Evolutionary conservation across 2,329 filamentous ascomycete species (phyloP).

Genomic region (Verticillium nubilum): DNA sequence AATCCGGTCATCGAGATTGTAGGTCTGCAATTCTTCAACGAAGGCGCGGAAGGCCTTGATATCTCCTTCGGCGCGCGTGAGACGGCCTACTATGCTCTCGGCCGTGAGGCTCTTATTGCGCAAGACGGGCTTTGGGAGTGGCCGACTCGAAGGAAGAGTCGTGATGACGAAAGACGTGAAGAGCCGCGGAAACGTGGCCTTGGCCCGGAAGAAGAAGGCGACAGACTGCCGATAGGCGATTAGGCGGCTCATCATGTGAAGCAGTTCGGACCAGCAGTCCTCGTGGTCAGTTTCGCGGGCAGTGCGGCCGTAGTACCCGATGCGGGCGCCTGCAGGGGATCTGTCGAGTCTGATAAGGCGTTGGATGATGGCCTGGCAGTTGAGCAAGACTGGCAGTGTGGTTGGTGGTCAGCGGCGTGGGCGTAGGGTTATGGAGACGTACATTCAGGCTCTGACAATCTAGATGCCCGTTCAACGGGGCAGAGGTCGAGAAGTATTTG

Average conservation of each 20-base stretch:
- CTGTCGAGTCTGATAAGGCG: background rate
- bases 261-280: background rate
- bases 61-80: background rate
- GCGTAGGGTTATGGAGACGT: background rate
- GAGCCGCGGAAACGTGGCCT: constrained; percentile 18
- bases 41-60: constrained; percentile 4
- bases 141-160: constrained; percentile 17
- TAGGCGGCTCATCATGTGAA: background rate
- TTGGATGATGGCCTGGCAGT: background rate
- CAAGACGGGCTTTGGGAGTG: constrained; percentile 9
- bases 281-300: background rate
- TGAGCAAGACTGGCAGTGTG: background rate
- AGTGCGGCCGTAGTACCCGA: background rate
- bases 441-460: background rate
- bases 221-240: background rate
- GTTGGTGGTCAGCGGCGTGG: background rate
- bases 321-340: background rate
- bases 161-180: constrained; percentile 23
- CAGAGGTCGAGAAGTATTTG: too few relatives aligned
- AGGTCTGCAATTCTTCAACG: constrained; percentile 16
- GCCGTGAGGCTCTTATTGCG: constrained; percentile 11
- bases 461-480: too few relatives aligned
- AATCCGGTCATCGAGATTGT: constrained; percentile 18
- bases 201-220: constrained; percentile 6
- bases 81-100: constrained; percentile 18